phyloP scores from a whole-genome alignment of 306 rosid genomes.

The Malus domestica region ASM211411v1 NC_041803.1:28906001-28906500 shows the following conservation, averaged over 20 bases:
- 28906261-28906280: constrained; percentile 21
- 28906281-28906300: constrained; percentile 14
- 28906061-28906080: constrained; percentile 46
- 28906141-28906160: constrained; percentile 52
- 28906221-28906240: constrained; percentile 31
- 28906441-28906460: constrained; percentile 44
- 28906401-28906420: constrained; percentile 25
- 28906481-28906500: constrained; percentile 31
- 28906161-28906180: constrained; percentile 63
- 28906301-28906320: constrained; percentile 26
- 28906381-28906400: constrained; percentile 31
- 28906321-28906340: constrained; percentile 29
- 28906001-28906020: background rate
- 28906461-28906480: constrained; percentile 35
- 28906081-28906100: constrained; percentile 80
- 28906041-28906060: constrained; percentile 24
- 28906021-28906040: constrained; percentile 2
- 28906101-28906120: constrained; percentile 63
- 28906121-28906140: constrained; percentile 67
- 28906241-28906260: constrained; percentile 26
- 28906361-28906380: constrained; percentile 29
- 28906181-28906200: constrained; percentile 32
- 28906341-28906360: constrained; percentile 33
- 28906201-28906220: constrained; percentile 9
- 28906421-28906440: constrained; percentile 36